phyloP scores from a whole-genome alignment of 768 basidiomycete species.

The Lactifluus piperatus region DNA sequence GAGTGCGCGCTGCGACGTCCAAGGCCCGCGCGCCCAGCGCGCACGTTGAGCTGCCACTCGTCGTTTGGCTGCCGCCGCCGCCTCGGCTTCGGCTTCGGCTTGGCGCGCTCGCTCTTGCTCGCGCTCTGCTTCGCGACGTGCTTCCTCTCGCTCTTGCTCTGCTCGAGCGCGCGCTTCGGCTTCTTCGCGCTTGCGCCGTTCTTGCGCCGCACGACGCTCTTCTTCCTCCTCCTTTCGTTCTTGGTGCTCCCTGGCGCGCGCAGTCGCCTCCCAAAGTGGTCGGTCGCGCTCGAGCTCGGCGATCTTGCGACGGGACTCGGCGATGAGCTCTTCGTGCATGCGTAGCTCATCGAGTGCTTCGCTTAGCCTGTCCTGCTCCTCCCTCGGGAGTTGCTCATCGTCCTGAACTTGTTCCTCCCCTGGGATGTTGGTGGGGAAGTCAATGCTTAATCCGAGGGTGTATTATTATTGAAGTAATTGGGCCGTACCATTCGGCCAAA shows the following conservation, averaged over 20 bases:
- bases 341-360: constrained; percentile 23
- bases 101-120: constrained; percentile 24
- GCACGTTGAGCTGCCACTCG: constrained; percentile 40
- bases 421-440: background rate
- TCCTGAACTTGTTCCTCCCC: background rate
- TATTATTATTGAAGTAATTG: too few relatives aligned
- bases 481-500: background rate
- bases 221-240: constrained; percentile 25
- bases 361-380: constrained; percentile 15
- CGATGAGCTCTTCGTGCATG: constrained; percentile 36
- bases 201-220: constrained; percentile 21
- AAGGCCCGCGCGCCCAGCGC: constrained; percentile 49
- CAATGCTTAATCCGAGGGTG: too few relatives aligned
- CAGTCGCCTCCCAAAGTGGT: constrained; percentile 52
- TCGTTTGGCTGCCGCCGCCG: constrained; percentile 26
- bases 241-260: constrained; percentile 25
- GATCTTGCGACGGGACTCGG: constrained; percentile 58
- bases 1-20: constrained; percentile 58
- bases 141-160: constrained; percentile 28
- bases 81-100: constrained; percentile 7
- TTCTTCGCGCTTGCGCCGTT: constrained; percentile 24
- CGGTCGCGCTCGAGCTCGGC: constrained; percentile 57
- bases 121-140: constrained; percentile 21
- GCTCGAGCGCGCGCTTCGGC: constrained; percentile 29
- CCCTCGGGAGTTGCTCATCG: background rate